Evolutionary conservation across 2,329 filamentous ascomycete genomes (phyloP), one percentile per base, ranked within the genome.

Genomic region (Fusarium torreyae): DNA sequence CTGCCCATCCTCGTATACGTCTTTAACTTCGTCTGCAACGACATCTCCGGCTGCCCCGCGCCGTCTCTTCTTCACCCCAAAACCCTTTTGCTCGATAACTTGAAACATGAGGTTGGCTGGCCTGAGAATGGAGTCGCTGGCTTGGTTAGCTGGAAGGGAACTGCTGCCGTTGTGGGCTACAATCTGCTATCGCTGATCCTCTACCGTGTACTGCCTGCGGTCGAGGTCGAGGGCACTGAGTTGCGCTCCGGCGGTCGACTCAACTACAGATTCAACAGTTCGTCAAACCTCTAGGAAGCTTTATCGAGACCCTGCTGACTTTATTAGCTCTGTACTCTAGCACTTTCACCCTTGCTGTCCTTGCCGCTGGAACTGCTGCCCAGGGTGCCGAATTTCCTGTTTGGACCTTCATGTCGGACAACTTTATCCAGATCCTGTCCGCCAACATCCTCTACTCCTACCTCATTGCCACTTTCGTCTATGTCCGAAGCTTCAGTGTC

Each of bases 371-470:
- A 49, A 97, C 94, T 5, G 80, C 90, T 39, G 81, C 89, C 5
- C 88, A 95, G 72, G 95, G 95, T 58, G 89, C 93, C 52, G 86
- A 95, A 20, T 98, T 97, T 75, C 87, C 89, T 10, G 87, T 98
- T 52, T 99, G 95, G 95, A 93, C 91, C 26, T 98, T 94, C 81
- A 94, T 98, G 76, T 91, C 92, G 83, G 91, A 97, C 77, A 95
- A 98, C 82, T 97, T 95, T 77, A 76, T 96, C 52, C 93, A 95
- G 78, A 86, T 99, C 53, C 85, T 97, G 33, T 96, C 94, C 0
- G 89, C 91, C 66, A 97, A 94, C 78, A 88, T 97, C 64, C 74
- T 97, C 52, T 91, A 98, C 71, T 85, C 93, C 14, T 92, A 91
- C 73, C 79, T 80, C 8, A 83, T 97, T 17, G 90, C 95, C 4